Evolutionary conservation across 306 rosid genomes (phyloP), one percentile per base, ranked within the genome.

Genomic region (Vicia sativa): DNA sequence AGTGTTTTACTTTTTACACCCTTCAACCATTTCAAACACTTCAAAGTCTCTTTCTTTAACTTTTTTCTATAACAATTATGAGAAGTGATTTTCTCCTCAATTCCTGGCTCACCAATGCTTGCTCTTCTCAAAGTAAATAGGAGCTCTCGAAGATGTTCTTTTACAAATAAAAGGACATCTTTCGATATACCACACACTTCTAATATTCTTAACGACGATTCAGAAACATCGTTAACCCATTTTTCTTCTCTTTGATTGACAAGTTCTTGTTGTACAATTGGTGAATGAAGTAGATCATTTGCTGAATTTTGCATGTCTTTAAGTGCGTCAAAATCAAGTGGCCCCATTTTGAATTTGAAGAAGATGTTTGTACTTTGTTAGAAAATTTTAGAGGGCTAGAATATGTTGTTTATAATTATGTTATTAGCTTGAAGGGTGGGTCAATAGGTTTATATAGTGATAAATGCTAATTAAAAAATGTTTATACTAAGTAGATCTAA

Each of bases 71-170:
- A 79, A 60, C 48, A 23, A 71, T 83, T 81, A 71, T 70, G 78
- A 15, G 81, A 74, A 0, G 50, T 9, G 12, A 87, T 70, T 57
- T 79, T 83, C 57, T 72, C 74, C 4, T 67, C 76, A 0, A 77
- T 58, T 2, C 79, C 77, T 0, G 69, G 18, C 43, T 81, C 84
- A 0, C 78, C 79, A 45, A 72, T 72, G 62, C 71, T 79, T 6
- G 72, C 82, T 60, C 81, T 70, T 0, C 80, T 67, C 11, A 87
- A 53, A 2, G 87, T 83, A 44, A 75, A 75, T 18, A 81, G 88
- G 59, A 87, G 88, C 31, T 85, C 82, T 56, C 72, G 85, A 34
- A 87, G 85, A 66, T 85, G 88, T 31, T 83, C 75, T 64, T 85
- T 81, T 4, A 85, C 87, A 2, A 81, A 79, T 31, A 56, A 67